Base-by-base conservation (phyloP, 2,329 filamentous ascomycete genomes). In the Stachybotrys echinatus region DNA sequence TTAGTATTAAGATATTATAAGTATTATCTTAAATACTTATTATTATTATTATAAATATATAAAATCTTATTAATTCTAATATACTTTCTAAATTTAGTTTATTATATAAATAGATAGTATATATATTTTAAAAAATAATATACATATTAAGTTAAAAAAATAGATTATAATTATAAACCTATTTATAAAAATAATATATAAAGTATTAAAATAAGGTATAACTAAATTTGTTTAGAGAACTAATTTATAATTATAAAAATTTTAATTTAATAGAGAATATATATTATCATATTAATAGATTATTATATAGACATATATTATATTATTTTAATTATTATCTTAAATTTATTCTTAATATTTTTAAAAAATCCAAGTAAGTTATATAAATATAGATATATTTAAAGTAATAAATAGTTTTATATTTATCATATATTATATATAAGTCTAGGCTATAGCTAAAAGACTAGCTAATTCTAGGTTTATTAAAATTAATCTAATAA, bases 371-470 rank as follows among this genome's bases (percentile, higher is more conserved):
- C 17, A 4, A 3, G 23, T 31, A 31, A 23, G 14, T 8, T 42
- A 42, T 23, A 12, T 45, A 49, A 45, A 39, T 34, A 45, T 18
- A 8, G 17, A 6, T 19, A 40, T 40, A 40, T 31, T 27, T 20
- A 20, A 31, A 38, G 12, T 38, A 45, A 27, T 20, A 21, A 23
- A 19, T 42, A 45, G 37, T 18, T 46, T 23, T 12, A 46, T 39
- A 27, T 23, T 37, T 31, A 31, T 20, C 23, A 40, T 47, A 46
- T 39, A 45, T 47, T 45, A 46, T 50, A 34, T 48, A 46, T 39
- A 46, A 37, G 42, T 34, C n/a, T 40, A 45, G 23, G n/a, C 23
- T 48, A 17, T n/a, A n/a, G n/a, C n/a, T n/a, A n/a, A n/a, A n/a
- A n/a, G n/a, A n/a, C n/a, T n/a, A n/a, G n/a, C n/a, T n/a, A n/a